Evolutionary conservation across 2,329 filamentous ascomycete species (phyloP), one percentile per base, ranked within the genome.

Genomic region (Knufia petricola): DNA sequence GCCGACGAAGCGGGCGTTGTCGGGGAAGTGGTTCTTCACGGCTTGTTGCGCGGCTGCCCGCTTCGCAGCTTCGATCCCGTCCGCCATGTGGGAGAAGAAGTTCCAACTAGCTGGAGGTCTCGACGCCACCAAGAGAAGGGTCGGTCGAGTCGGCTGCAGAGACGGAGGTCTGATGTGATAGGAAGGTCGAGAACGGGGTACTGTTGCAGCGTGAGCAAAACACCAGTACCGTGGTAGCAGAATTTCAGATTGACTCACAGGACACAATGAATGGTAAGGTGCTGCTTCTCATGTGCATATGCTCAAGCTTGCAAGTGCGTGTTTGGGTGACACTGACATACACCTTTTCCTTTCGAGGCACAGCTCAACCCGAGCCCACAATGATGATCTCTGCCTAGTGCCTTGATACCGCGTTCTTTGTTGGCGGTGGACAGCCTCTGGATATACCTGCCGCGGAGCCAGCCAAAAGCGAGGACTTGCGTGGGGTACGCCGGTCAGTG

Each of bases 11-110:
- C 69, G 70, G 54, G 76, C 73, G 52, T 69, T 61, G 50, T 70
- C 67, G 48, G 73, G 69, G 66, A 82, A 83, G 66, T 82, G 76
- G 54, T 80, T 78, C 38, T 61, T 63, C 7, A 82, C 77, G 15
- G 79, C 79, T 54, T 69, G 67, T 55, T 68, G 71, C 41, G 77
- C 79, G 49, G 79, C 79, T 21, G 74, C 72, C 55, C 73, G 72
- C 66, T 82, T 82, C 28, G 78, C 76, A 43, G 68, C 65, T 67
- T 83, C 79, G 55, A 82, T 64, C 20, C 55, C 55, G 28, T 52
- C 17, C 4, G 44, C 15, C 44, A 47, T 47, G 8, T 39, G 38
- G n/a, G 39, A 42, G 10, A 26, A 42, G 21, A 26, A 24, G 21
- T 7, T 6, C 13, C 3, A 21, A 31, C 30, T 46, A 45, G 37